Evolutionary conservation across 2,329 filamentous ascomycete genomes (phyloP).

Genomic region (Ophiosphaerella narmari): DNA sequence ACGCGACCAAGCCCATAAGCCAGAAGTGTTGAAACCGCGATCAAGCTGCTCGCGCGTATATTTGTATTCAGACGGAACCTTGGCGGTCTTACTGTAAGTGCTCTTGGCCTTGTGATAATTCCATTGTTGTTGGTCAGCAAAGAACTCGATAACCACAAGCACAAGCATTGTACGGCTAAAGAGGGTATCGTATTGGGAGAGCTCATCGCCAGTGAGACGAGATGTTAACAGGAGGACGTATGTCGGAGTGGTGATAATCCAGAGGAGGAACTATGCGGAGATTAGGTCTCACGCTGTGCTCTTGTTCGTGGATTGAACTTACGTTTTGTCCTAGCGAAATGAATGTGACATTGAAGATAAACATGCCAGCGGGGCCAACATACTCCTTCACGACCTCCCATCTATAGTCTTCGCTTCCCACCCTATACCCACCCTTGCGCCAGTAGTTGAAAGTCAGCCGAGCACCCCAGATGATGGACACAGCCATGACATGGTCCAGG

Average conservation of each 20-base stretch:
- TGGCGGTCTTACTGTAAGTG: constrained; percentile 72
- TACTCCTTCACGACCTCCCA: constrained; percentile 77
- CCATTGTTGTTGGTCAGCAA: constrained; percentile 95
- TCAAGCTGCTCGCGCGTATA: constrained; percentile 78
- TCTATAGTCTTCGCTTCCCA: constrained; percentile 93
- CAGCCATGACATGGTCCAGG: constrained; percentile 72
- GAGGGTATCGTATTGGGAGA: constrained; percentile 59
- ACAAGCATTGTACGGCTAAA: constrained; percentile 61
- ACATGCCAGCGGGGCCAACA: constrained; percentile 70
- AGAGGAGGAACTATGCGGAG: constrained; percentile 68
- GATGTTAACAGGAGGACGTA: constrained; percentile 80
- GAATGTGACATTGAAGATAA: constrained; percentile 86
- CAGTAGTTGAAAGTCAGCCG: constrained; percentile 96
- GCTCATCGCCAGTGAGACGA: constrained; percentile 60
- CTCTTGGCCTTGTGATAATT: constrained; percentile 81
- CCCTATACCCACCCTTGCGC: constrained; percentile 86
- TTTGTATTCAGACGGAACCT: constrained; percentile 65
- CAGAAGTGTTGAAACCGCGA: constrained; percentile 82
- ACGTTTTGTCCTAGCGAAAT: constrained; percentile 77
- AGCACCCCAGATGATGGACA: constrained; percentile 80
- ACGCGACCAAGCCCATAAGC: constrained; percentile 84
- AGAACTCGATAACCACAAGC: constrained; percentile 69
- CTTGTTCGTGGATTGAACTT: constrained; percentile 18
- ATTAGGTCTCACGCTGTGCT: constrained; percentile 4
- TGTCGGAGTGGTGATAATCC: constrained; percentile 76